Evolutionary conservation across 768 basidiomycete genomes (phyloP), one percentile per base, ranked within the genome.

Genomic region (Pleurotus djamor): DNA sequence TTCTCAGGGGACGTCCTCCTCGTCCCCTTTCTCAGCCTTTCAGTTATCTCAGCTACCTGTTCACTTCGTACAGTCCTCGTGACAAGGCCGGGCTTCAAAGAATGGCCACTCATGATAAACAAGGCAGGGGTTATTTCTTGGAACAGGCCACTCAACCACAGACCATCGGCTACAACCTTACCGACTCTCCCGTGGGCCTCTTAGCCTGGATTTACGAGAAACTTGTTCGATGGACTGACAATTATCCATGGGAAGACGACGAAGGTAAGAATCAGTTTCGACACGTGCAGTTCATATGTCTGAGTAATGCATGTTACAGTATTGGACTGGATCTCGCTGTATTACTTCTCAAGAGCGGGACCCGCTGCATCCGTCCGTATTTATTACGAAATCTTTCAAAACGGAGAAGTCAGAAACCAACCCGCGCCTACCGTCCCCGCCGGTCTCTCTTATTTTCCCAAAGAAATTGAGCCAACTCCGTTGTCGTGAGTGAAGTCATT

Each of bases 321-420:
- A 1, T 63, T 88, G 34, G 84, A 82, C 0, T 88, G 85, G 84
- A 67, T 84, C 4, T 85, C 83, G 1, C 73, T 85, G 13, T 86
- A 84, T 62, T 79, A 76, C 74, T 85, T 87, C 69, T 86, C 84
- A 4, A 77, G 79, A 2, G 76, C 79, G 0, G 84, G 86, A 0
- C 85, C 86, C 3, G 75, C 84, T 2, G 83, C 85, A 0, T 79
- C 85, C 0, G 36, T 79, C 2, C 74, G 85, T 4, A 83, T 87
- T 13, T 87, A 87, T 68, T 85, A 80, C 61, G 86, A 87, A 63
- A 37, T 67, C 36, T 58, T 54, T 45, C 67, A 64, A 38, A 64
- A 57, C n/a, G 63, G 67, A 21, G 61, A 61, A 35, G 41, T 55
- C n/a, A 52, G 34, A 37, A 48, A 45, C 14, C 37, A 50, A 36